Evolutionary conservation across 306 rosid species (phyloP).

Genomic region (Crotalaria pallida): DNA sequence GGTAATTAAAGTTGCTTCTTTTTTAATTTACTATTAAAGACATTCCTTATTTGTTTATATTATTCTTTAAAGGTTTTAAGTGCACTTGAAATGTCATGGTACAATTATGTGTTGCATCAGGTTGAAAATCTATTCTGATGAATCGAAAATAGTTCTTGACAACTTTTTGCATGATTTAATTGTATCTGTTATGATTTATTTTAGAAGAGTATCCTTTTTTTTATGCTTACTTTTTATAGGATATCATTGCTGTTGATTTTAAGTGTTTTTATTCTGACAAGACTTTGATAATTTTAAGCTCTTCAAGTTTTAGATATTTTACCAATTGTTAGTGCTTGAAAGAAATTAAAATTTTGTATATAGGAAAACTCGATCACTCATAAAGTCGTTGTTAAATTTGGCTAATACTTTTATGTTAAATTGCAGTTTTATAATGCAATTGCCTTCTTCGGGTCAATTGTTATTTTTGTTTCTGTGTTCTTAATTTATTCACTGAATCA

Average conservation of each 20-base stretch:
- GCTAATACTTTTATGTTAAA: background rate
- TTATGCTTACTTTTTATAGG: background rate
- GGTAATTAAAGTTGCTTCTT: slow-evolving; percentile 14
- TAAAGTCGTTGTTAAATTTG: no score
- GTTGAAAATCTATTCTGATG: background rate
- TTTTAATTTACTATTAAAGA: background rate
- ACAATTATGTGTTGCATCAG: background rate
- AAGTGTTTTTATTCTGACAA: background rate
- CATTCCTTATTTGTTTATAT: background rate
- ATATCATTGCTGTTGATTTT: background rate
- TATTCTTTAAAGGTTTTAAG: background rate
- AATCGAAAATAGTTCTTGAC: background rate
- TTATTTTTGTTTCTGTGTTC: no score
- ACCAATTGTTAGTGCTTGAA: background rate
- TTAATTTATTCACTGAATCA: no score
- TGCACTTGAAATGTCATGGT: background rate
- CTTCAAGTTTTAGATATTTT: background rate
- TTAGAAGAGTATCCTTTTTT: background rate
- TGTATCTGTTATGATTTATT: background rate
- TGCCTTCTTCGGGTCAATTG: no score
- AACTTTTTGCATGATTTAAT: background rate
- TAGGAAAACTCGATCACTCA: no score
- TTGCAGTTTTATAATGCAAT: no score
- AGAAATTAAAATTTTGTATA: no score
- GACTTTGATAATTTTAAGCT: slow-evolving; percentile 18